phyloP scores from a whole-genome alignment of 768 basidiomycete species.

The Kwoniella dejecticola region DNA sequence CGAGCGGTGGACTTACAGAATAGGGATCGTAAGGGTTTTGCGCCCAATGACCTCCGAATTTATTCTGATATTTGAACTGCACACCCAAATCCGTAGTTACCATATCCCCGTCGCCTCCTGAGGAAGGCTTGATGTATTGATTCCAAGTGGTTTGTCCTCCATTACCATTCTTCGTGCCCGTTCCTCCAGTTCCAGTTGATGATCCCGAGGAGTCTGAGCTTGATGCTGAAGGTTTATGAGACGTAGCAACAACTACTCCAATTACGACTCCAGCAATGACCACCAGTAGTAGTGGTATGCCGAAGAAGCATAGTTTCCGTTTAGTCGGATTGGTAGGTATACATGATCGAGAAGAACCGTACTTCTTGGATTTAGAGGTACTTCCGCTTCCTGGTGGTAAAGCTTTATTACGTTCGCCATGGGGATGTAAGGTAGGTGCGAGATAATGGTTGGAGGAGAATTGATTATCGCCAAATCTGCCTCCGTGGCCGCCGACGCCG shows the following conservation, averaged over 20 bases:
- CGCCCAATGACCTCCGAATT: constrained; percentile 53
- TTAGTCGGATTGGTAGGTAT: constrained; percentile 41
- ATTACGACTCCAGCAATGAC: constrained; percentile 43
- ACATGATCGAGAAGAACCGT: constrained; percentile 20
- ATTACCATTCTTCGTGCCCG: background rate
- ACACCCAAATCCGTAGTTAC: constrained; percentile 46
- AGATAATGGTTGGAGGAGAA: constrained; percentile 35
- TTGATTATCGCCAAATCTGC: constrained; percentile 29
- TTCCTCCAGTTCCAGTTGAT: constrained; percentile 6
- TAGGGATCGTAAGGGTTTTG: constrained; percentile 48
- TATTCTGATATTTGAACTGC: constrained; percentile 49
- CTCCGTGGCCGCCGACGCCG: background rate
- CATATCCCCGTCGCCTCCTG: constrained; percentile 39
- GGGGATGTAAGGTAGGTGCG: constrained; percentile 22
- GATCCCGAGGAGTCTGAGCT: constrained; percentile 12
- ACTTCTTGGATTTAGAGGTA: too few relatives aligned
- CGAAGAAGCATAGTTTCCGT: constrained; percentile 41
- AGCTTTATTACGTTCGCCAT: constrained; percentile 3
- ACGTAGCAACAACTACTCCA: constrained; percentile 39
- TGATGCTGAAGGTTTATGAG: constrained; percentile 23
- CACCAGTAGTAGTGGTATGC: constrained; percentile 38
- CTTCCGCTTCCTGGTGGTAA: background rate
- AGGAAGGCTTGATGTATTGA: constrained; percentile 27
- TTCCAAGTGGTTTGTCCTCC: constrained; percentile 14
- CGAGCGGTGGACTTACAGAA: constrained; percentile 21